Conservation (phyloP, 106 monocot species). For the Amphibolis antarctica region DNA sequence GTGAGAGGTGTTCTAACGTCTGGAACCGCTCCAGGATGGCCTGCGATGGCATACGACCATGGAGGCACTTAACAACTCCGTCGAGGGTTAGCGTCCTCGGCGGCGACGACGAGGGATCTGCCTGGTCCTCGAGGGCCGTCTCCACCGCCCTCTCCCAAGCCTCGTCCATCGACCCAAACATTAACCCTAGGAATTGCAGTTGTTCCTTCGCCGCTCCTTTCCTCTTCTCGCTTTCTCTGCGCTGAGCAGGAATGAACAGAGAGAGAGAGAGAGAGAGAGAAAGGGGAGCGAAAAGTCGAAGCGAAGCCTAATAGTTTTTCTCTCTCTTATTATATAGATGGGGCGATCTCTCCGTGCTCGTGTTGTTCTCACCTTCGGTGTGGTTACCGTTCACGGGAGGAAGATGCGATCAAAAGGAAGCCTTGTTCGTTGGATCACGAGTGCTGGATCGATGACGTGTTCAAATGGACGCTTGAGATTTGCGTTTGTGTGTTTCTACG, state of each 20-base stretch:
- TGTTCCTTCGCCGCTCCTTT: not conserved
- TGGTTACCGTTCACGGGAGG: not conserved
- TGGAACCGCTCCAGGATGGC: slow-evolving; percentile 56
- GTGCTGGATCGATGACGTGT: slow-evolving; percentile 53
- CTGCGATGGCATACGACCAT: slow-evolving; percentile 68
- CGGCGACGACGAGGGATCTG: slow-evolving; percentile 26
- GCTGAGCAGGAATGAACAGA: not conserved
- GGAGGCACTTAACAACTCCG: slow-evolving; percentile 79
- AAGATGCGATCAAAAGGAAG: not conserved
- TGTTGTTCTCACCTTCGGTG: not conserved
- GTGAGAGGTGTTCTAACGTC: slow-evolving; percentile 73
- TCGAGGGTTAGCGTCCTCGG: slow-evolving; percentile 63
- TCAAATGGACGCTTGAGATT: slow-evolving; percentile 9
- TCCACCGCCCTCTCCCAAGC: slow-evolving; percentile 93
- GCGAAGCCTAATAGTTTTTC: not conserved
- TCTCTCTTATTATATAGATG: not conserved
- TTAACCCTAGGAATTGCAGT: slow-evolving; percentile 4
- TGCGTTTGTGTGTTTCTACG: slow-evolving; percentile 1
- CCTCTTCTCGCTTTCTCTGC: not conserved
- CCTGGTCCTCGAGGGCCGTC: slow-evolving; percentile 46
- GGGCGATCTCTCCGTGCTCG: not conserved
- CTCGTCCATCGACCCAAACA: slow-evolving; percentile 46
- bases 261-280: not conserved
- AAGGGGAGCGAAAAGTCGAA: not conserved
- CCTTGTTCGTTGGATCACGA: slow-evolving; percentile 15